Conservation (phyloP, 345 rosid genomes). For the Mercurialis annua region DNA sequence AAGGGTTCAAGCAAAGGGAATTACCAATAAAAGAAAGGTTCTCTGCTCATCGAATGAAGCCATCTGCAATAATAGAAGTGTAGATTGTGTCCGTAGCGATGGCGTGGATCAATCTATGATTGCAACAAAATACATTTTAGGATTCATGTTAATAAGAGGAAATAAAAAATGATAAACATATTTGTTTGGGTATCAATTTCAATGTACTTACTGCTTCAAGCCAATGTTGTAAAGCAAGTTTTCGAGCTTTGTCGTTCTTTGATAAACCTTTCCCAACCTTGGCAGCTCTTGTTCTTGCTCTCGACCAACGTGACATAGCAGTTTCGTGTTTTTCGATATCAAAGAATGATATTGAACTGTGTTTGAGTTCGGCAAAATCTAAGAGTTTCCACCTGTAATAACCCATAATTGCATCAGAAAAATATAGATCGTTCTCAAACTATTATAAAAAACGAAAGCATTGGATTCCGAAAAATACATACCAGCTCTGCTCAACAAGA, state of each 20-base stretch:
- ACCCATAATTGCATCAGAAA: conserved; percentile 22
- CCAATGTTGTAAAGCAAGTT: conserved; percentile 88
- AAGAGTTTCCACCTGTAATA: background rate
- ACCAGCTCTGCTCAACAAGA: conserved; percentile 91
- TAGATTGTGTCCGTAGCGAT: conserved; percentile 91
- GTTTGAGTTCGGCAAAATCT: background rate
- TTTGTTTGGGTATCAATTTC: background rate
- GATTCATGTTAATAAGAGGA: conserved; percentile 18
- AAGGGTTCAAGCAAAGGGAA: conserved; percentile 1
- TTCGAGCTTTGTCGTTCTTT: conserved; percentile 79
- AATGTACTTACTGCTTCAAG: conserved; percentile 84
- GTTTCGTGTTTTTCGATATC: background rate
- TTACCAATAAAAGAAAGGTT: conserved; percentile 99
- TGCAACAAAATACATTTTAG: background rate
- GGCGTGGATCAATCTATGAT: conserved; percentile 86
- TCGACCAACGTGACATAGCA: background rate
- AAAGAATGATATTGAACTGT: background rate
- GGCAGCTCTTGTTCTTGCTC: conserved; percentile 4
- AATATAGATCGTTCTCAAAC: background rate
- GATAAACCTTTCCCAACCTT: conserved; percentile 77
- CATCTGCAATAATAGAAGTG: conserved; percentile 76
- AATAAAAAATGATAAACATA: background rate
- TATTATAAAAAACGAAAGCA: background rate
- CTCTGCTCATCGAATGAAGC: conserved; percentile 79
- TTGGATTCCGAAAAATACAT: conserved; percentile 5